Evolutionary conservation across 2,329 filamentous ascomycete species (phyloP), one percentile per base, ranked within the genome.

Genomic region (Monascus ruber): DNA sequence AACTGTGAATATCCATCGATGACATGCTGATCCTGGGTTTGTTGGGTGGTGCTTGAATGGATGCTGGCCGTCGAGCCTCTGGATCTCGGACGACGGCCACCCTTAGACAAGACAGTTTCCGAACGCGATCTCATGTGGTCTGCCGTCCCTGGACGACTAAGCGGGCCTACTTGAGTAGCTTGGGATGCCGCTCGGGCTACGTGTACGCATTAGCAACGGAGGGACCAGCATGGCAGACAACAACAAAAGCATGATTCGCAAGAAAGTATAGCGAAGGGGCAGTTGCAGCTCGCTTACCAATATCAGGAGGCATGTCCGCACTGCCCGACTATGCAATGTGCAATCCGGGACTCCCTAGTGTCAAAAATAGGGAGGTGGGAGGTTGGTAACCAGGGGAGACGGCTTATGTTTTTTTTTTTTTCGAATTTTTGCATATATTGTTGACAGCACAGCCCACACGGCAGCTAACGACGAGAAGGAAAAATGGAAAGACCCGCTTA

Each of bases 11-110:
- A 66, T 36, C 53, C 55, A 42, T 65, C 63, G 27, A 51, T 40
- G 38, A 62, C 47, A 38, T 63, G 61, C 37, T 65, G 62, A 36
- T 66, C 63, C 37, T 64, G 63, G 27, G 60, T 62, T 40, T 63
- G 59, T 47, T 67, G 63, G 31, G 64, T 65, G 10, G 61, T 63
- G 43, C 57, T 66, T n/a, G 66, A 69, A 44, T 69, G 65, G 36
- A 69, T 63, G 45, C 66, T 70, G 28, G 65, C 60, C 6, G 66
- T 69, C 34, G 65, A 69, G 28, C 64, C 66, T 54, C 65, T 55
- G 28, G 66, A 70, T 39, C 65, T 56, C 37, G 66, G 62, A 37
- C 62, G 64, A 37, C 60, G 62, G 48, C 53, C 56, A 43, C 53
- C 57, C 37, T 61, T 56, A 8, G 64, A 65, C n/a, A 61, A 43